Evolutionary conservation across 2,329 filamentous ascomycete species (phyloP).

Genomic region (Boeremia lycopersici): DNA sequence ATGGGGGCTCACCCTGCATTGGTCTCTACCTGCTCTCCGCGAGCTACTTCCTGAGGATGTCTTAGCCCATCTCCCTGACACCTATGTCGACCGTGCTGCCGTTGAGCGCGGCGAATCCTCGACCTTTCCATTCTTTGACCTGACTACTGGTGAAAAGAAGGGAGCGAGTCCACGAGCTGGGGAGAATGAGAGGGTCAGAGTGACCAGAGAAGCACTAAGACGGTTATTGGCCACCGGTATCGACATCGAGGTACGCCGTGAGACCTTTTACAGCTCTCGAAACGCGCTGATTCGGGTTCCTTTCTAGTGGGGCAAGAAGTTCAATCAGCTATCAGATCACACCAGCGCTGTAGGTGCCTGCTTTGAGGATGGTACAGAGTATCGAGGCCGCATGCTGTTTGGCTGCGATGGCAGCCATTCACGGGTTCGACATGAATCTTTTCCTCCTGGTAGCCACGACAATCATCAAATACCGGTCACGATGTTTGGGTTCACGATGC

Average conservation of each 20-base stretch:
- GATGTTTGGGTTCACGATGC: conserved; percentile 18
- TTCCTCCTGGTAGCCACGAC: not conserved
- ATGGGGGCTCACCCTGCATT: conserved; percentile 28
- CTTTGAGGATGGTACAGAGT: conserved; percentile 19
- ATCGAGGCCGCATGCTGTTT: conserved; percentile 12
- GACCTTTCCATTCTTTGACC: conserved; percentile 20
- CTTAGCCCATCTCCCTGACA: conserved; percentile 7
- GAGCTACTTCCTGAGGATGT: conserved; percentile 13
- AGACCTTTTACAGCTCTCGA: not conserved
- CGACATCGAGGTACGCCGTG: conserved; percentile 9
- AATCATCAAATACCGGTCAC: conserved; percentile 12
- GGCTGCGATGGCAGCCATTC: conserved; percentile 21
- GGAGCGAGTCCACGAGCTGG: conserved; percentile 4
- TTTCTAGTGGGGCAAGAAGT: conserved; percentile 17
- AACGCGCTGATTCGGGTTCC: not conserved
- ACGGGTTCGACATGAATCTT: not conserved
- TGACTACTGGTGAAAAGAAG: conserved; percentile 17
- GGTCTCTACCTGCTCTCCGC: conserved; percentile 17
- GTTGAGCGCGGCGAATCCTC: conserved; percentile 17
- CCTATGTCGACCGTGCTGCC: conserved; percentile 19
- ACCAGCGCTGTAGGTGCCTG: conserved; percentile 1
- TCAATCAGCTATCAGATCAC: conserved; percentile 1
- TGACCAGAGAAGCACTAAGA: conserved; percentile 14
- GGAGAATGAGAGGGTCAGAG: conserved; percentile 12
- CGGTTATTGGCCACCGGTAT: conserved; percentile 14